phyloP scores from a whole-genome alignment of 768 basidiomycete species.

The Mycena venus region DNA sequence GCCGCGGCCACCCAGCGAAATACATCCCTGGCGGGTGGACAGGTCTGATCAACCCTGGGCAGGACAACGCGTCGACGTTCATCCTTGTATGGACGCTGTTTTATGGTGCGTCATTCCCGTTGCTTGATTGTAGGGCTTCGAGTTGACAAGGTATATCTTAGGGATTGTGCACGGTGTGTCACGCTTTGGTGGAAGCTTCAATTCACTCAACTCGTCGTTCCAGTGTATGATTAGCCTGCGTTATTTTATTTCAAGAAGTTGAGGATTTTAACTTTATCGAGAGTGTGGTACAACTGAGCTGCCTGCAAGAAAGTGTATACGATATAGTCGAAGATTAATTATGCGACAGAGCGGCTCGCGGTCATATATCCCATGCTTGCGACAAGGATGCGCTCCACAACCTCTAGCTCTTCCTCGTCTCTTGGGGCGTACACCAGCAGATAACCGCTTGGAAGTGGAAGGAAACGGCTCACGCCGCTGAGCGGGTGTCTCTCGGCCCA shows the following conservation, averaged over 20 bases:
- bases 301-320: neutral
- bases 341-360: conserved; percentile 27
- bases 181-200: too few relatives aligned
- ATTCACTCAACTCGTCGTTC: neutral
- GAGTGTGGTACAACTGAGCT: neutral
- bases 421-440: conserved; percentile 44
- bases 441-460: conserved; percentile 39
- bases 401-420: conserved; percentile 40
- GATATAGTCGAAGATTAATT: neutral
- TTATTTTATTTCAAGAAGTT: neutral
- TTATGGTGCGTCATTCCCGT: conserved; percentile 72
- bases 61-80: conserved; percentile 93
- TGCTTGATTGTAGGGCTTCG: neutral
- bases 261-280: neutral
- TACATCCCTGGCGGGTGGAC: conserved; percentile 73
- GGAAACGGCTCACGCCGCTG: conserved; percentile 23
- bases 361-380: conserved; percentile 42
- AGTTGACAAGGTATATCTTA: conserved; percentile 31
- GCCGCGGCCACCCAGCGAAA: conserved; percentile 72
- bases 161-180: conserved; percentile 63
- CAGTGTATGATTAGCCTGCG: conserved; percentile 15
- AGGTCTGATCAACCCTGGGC: conserved; percentile 86
- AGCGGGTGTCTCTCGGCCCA: conserved; percentile 46
- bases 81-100: conserved; percentile 95
- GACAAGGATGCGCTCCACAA: conserved; percentile 38